Evolutionary conservation across 345 rosid genomes (phyloP), one percentile per base, ranked within the genome.

Genomic region (Gossypium anomalum): DNA sequence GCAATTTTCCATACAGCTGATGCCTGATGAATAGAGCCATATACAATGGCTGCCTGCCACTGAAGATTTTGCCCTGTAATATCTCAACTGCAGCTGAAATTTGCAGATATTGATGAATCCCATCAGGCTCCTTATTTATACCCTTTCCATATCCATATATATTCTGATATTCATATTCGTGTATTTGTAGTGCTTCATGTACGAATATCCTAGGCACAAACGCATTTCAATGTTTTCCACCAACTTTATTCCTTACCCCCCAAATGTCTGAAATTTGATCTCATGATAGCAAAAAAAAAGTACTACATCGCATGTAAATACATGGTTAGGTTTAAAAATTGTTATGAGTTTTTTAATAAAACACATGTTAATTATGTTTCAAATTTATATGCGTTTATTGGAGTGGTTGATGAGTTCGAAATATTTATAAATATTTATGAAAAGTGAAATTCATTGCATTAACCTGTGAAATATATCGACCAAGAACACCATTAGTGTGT

Each of bases 31-130:
- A 43, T n/a, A 7, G 1, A 25, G 9, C 20, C 51, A 12, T 16
- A 60, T 60, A 25, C 10, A 55, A 27, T 70, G 61, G 29, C 60
- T 12, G 51, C 41, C 74, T 71, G 74, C 51, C 29, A 71, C 45
- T 51, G 60, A 20, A 69, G 72, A 69, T 27, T 69, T 69, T 51
- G 16, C 72, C 60, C 60, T 69, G 72, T 69, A 69, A 69, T 64
- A 69, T 64, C 12, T 23, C 23, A 51, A 49, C 59, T 55, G 74
- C 74, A 71, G 51, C 62, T 71, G 19, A n/a, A 38, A n/a, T 10
- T 34, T 71, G 74, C 51, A 11, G 17, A n/a, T 1, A 10, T 1
- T 3, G 11, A 71, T 71, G 63, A 53, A 34, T 17, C 17, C 19
- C 16, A 23, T 23, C 7, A 68, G 17, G 63, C 48, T 49, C 11